Evolutionary conservation across 257 asterid genomes (phyloP).

Genomic region (Orobanche coerulescens): DNA sequence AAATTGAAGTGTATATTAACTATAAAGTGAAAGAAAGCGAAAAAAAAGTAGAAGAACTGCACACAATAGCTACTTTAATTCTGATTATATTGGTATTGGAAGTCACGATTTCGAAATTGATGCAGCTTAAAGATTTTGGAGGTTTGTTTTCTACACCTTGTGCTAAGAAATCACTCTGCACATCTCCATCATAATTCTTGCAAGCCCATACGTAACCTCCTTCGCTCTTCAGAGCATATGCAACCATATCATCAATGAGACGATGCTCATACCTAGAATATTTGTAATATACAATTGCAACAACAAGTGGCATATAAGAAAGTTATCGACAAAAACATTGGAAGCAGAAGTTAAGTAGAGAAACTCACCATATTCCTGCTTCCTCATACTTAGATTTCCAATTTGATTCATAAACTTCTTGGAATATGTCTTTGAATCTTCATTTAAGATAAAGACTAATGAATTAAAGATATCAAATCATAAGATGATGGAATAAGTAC

Average conservation of each 20-base stretch:
- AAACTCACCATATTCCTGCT: slow-evolving; percentile 72
- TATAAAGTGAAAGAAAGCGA: not conserved
- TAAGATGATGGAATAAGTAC: too few relatives aligned
- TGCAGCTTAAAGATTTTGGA: too few relatives aligned
- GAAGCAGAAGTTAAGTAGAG: too few relatives aligned
- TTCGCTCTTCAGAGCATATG: slow-evolving; percentile 91
- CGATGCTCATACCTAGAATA: slow-evolving; percentile 89
- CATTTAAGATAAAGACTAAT: too few relatives aligned
- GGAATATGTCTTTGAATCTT: slow-evolving; percentile 93
- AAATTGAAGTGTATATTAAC: too few relatives aligned
- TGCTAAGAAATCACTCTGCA: slow-evolving; percentile 94
- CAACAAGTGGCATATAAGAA: too few relatives aligned
- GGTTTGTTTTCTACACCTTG: slow-evolving; percentile 66
- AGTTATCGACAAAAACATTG: too few relatives aligned
- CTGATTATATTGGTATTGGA: too few relatives aligned
- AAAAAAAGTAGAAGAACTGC: too few relatives aligned
- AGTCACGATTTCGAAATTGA: too few relatives aligned
- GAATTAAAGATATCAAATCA: slow-evolving; percentile 13
- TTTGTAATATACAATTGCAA: not conserved
- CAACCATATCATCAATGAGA: slow-evolving; percentile 99
- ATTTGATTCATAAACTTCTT: slow-evolving; percentile 79
- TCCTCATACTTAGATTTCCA: slow-evolving; percentile 85
- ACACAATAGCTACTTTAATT: too few relatives aligned
- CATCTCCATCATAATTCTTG: slow-evolving; percentile 97
- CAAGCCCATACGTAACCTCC: slow-evolving; percentile 99